Base-by-base conservation (phyloP, 2,329 filamentous ascomycete species). In the Allantophomopsis cytisporea region DNA sequence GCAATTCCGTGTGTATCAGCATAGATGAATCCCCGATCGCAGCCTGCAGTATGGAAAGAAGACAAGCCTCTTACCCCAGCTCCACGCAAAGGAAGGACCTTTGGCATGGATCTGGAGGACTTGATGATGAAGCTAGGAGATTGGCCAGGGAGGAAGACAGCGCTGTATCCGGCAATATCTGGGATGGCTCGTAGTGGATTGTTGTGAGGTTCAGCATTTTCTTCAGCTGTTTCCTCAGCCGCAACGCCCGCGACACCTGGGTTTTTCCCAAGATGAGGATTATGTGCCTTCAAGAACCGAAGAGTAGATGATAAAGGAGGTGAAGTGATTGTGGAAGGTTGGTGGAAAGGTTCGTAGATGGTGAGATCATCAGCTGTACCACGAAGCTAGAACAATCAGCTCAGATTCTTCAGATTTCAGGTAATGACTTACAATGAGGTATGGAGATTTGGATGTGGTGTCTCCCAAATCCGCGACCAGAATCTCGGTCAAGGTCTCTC, bases 381-480 rank as follows among this genome's bases (percentile, higher is more conserved):
- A 38, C 89, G 83, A 20, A 88, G 64, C 82, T 87, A 40, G 12
- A 17, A 42, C 5, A 36, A 6, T 30, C 16, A 21, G 35, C 28
- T 31, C 17, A 3, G 13, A 13, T 13, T 8, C 5, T 34, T 3
- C 32, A 34, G 3, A 34, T 12, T 8, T 28, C 11, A 8, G 7
- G 17, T 23, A 20, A 15, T 39, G 15, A 59, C 80, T 62, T 64
- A 89, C 83, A 49, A 96, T 79, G 15, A 98, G 65, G 56, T 94
- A 85, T 6, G 89, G 86, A 2, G 72, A 75, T 44, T 73, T 77
- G 16, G 69, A 68, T 8, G 75, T 76, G 4, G 68, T 61, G 52
- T 94, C 85, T 18, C 91, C 91, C 11, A 98, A 69, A 47, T 96
- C 81, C 28, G 87, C 80, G 5, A 95, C 73, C 7, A 94, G 54